These are phyloP conservation scores for Gastrolobium villosum DNA, from an alignment of 306 rosid genomes.

Conservation along the genomic window DNA sequence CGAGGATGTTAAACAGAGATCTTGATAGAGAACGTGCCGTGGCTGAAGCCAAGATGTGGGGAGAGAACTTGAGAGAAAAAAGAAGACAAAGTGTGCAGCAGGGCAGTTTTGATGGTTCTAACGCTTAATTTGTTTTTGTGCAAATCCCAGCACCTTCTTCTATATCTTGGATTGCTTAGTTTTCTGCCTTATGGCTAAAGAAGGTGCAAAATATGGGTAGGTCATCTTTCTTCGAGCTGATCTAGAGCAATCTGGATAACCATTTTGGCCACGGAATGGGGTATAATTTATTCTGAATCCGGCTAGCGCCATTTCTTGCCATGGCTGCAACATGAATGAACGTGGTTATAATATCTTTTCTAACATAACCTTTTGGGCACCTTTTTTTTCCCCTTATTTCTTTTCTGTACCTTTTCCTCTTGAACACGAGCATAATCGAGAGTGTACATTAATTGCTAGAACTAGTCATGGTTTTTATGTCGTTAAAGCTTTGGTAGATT, in stretches of 20 bases:
- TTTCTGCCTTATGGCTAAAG: conserved; percentile 35
- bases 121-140: conserved; percentile 47
- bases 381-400: background rate
- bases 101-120: conserved; percentile 77
- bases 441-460: conserved; percentile 55
- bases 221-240: conserved; percentile 45
- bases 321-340: conserved; percentile 50
- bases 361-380: conserved; percentile 47
- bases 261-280: conserved; percentile 33
- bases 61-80: conserved; percentile 90
- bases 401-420: conserved; percentile 11
- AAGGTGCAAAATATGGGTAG: conserved; percentile 33
- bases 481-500: too few species aligned
- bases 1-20: conserved; percentile 73
- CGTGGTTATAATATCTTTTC: conserved; percentile 49
- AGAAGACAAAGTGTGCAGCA: conserved; percentile 71
- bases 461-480: background rate
- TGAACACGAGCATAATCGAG: conserved; percentile 11
- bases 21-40: conserved; percentile 88
- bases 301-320: conserved; percentile 41
- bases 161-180: conserved; percentile 38
- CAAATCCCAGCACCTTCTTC: conserved; percentile 14
- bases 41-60: conserved; percentile 97
- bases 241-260: conserved; percentile 36
- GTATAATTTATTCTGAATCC: conserved; percentile 45